Evolutionary conservation across 257 asterid species (phyloP).

Genomic region (Lycium barbarum): DNA sequence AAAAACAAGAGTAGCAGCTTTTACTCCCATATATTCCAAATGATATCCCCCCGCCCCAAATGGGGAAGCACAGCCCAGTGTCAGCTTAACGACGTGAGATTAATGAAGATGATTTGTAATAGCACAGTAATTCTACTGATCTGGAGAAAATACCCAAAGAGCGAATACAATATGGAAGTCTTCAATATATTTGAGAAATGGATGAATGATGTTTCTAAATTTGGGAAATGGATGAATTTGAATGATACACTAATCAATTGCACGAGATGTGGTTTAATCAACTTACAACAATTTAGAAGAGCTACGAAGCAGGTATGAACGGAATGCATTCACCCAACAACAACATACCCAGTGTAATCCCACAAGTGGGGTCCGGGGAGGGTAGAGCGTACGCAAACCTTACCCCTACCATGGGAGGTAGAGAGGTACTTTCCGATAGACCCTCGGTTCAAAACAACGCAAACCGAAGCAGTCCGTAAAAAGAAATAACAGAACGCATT

Average conservation of each 20-base stretch:
- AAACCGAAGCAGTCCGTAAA: too few relatives aligned
- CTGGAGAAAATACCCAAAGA: not conserved
- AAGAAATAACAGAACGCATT: not conserved
- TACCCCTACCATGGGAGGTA: too few relatives aligned
- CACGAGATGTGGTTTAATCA: not conserved
- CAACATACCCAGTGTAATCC: too few relatives aligned
- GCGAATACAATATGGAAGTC: not conserved
- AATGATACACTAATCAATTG: not conserved
- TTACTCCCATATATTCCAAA: not conserved
- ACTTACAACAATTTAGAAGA: not conserved
- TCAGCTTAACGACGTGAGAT: not conserved
- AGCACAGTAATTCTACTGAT: not conserved
- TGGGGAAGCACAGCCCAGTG: not conserved
- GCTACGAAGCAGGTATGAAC: not conserved
- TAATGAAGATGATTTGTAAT: not conserved
- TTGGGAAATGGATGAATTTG: not conserved
- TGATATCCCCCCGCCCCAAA: not conserved
- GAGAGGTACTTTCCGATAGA: too few relatives aligned
- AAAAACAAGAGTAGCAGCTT: slow-evolving; percentile 12
- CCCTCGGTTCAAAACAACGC: too few relatives aligned
- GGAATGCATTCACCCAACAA: not conserved
- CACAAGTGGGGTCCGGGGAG: too few relatives aligned
- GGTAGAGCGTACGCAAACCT: too few relatives aligned
- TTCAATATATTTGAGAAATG: not conserved
- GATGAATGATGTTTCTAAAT: not conserved